Percentiles rank a stretch among this genome's conserved stretches.
These are phyloP conservation scores for Mycena vitilis DNA, from an alignment of 768 basidiomycete genomes.

Conservation along the genomic window DNA sequence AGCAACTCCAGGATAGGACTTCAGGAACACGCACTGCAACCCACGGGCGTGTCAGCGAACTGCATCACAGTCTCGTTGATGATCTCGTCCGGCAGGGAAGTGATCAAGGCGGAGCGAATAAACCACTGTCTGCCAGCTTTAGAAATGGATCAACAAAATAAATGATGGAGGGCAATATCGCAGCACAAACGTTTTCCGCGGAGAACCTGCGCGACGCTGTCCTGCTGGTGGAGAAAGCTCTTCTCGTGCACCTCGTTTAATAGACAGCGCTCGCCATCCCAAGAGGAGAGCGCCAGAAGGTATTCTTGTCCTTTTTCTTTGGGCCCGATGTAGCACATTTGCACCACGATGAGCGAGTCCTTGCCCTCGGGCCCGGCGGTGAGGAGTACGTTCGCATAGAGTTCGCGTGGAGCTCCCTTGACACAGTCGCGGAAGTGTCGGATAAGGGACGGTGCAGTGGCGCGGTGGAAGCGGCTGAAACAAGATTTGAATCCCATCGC, in stretches of 20 bases:
- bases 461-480: constrained; percentile 83
- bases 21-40: constrained; percentile 76
- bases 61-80: constrained; percentile 85
- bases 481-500: constrained; percentile 32
- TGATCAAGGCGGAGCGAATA: constrained; percentile 87
- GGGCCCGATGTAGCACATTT: constrained; percentile 90
- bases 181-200: constrained; percentile 75
- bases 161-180: constrained; percentile 11
- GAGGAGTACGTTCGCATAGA: constrained; percentile 91
- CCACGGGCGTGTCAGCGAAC: constrained; percentile 87
- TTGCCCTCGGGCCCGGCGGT: constrained; percentile 89
- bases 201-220: constrained; percentile 90
- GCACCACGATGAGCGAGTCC: constrained; percentile 89
- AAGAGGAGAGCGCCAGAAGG: constrained; percentile 83
- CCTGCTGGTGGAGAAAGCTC: constrained; percentile 89
- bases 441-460: constrained; percentile 89
- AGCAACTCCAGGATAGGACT: constrained; percentile 35
- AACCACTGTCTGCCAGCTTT: constrained; percentile 89
- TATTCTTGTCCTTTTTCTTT: constrained; percentile 82
- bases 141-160: background rate
- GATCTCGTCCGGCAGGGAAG: constrained; percentile 87
- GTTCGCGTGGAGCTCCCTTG: constrained; percentile 86
- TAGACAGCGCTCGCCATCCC: constrained; percentile 89
- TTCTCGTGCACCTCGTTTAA: constrained; percentile 94
- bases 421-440: constrained; percentile 94